Conservation (phyloP, 768 basidiomycete species). For the Galerina sulciceps region DNA sequence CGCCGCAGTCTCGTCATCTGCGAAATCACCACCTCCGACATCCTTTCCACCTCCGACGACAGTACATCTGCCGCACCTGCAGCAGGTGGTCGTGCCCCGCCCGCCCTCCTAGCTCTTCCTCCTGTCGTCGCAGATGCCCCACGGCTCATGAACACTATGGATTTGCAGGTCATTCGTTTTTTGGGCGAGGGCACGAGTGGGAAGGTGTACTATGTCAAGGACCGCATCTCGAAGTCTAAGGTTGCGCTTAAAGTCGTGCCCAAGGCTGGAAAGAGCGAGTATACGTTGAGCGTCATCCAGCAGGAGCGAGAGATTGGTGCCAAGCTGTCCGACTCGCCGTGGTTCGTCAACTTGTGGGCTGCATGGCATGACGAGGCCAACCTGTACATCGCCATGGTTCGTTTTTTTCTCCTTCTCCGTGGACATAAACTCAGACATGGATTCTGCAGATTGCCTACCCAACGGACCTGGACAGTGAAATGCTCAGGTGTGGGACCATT, state of each 20-base stretch:
- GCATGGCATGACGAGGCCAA: slow-evolving; percentile 27
- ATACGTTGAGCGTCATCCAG: slow-evolving; percentile 17
- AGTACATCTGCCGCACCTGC: not conserved
- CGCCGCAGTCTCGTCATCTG: slow-evolving; percentile 11
- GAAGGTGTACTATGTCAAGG: slow-evolving; percentile 30
- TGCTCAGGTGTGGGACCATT: slow-evolving; percentile 28
- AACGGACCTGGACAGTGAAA: slow-evolving; percentile 34
- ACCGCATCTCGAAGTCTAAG: slow-evolving; percentile 22
- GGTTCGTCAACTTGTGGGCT: slow-evolving; percentile 25
- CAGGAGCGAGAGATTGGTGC: slow-evolving; percentile 24
- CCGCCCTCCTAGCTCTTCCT: not conserved
- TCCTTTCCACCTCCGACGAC: not conserved
- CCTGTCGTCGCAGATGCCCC: not conserved
- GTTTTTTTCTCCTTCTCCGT: not conserved
- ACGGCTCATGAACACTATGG: slow-evolving; percentile 13
- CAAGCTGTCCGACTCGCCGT: slow-evolving; percentile 24
- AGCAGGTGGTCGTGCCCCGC: not conserved
- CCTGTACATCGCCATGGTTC: slow-evolving; percentile 30
- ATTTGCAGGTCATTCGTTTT: slow-evolving; percentile 26
- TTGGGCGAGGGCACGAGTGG: slow-evolving; percentile 32
- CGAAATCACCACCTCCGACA: slow-evolving; percentile 4
- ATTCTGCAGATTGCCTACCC: slow-evolving; percentile 28
- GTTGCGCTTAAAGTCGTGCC: slow-evolving; percentile 35
- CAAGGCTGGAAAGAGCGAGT: slow-evolving; percentile 19
- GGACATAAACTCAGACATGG: not conserved